A percentile compares a stretch with the other conserved stretches of the same genome.
These are phyloP conservation scores for Podaxis mareebaensis DNA, from an alignment of 768 basidiomycete genomes.

Conservation along the genomic window DNA sequence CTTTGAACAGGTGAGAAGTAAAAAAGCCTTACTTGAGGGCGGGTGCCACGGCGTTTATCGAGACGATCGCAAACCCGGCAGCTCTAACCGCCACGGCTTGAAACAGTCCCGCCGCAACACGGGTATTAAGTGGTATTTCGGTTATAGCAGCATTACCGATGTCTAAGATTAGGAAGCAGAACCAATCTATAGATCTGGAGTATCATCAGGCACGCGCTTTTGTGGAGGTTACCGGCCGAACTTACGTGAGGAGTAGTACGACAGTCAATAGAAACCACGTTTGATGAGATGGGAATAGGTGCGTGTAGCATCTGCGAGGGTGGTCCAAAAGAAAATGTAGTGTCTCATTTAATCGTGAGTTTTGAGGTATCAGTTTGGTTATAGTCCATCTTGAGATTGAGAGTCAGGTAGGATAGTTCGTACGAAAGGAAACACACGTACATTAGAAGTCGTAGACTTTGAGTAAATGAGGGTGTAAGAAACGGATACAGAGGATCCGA, in stretches of 20 bases:
- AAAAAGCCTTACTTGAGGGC: constrained; percentile 72
- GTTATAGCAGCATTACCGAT: constrained; percentile 74
- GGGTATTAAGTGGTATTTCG: constrained; percentile 65
- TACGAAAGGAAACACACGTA: constrained; percentile 36
- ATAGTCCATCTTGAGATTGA: constrained; percentile 67
- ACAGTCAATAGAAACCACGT: constrained; percentile 87
- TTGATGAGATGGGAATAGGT: constrained; percentile 90
- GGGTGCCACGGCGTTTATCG: constrained; percentile 74
- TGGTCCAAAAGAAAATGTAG: constrained; percentile 93
- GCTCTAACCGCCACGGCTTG: constrained; percentile 84
- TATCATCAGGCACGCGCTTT: background rate
- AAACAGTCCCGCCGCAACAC: constrained; percentile 73
- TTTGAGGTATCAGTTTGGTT: constrained; percentile 56
- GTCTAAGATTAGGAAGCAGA: constrained; percentile 87
- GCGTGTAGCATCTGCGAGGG: constrained; percentile 88
- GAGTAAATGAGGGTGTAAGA: background rate
- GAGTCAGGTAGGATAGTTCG: constrained; percentile 8
- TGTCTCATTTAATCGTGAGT: constrained; percentile 72
- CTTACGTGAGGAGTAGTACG: constrained; percentile 70
- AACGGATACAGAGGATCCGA: background rate
- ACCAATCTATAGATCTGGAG: constrained; percentile 79
- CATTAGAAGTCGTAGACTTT: constrained; percentile 82
- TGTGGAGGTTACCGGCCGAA: background rate
- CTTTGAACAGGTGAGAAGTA: background rate
- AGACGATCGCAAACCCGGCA: constrained; percentile 83